Base-by-base conservation (phyloP, 2,329 filamentous ascomycete species). In the Exophiala lecanii-corni region DNA sequence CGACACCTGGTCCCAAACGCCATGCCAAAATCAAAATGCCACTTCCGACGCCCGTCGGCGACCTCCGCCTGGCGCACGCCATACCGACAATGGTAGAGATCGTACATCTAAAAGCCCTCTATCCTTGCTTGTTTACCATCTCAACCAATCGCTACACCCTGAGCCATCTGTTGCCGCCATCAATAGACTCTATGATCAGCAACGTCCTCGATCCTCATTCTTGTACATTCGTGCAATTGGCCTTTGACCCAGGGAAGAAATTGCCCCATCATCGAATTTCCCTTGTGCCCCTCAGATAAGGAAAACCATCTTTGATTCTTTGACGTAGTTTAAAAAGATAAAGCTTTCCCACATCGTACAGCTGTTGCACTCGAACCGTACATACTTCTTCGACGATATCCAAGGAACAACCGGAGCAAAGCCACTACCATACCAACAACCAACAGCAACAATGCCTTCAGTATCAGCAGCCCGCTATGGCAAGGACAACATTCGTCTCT, bases 401-500 rank as follows among this genome's bases (percentile, higher is more conserved):
- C 23, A 26, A 26, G n/a, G n/a, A n/a, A n/a, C n/a, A n/a, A 26
- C 18, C 5, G 13, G 12, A 32, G 20, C 23, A 41, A 19, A 32
- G n/a, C 47, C 28, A 13, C 30, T 21, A 31, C 31, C 20, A 18
- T 15, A 20, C 21, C 23, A 28, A 28, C 19, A 9, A 41, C 25
- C 13, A 31, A n/a, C n/a, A n/a, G 16, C 19, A 39, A 51, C 36
- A 15, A 57, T 57, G 55, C 40, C 72, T 60, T 49, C 60, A 50
- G 55, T 73, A 38, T 58, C 65, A 43, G 64, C 68, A 53, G 68
- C 69, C 45, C 68, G 68, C 45, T 73, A 73, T 57, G 70, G 70
- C 55, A 73, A 98, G 80, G 92, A 97, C 79, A 97, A 98, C 72
- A 84, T 98, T 76, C 89, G 92, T 61, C 81, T 98, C 59, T 94